Evolutionary conservation across 176 grass and related monocot genomes (phyloP).

Genomic region (Hordeum marinum): DNA sequence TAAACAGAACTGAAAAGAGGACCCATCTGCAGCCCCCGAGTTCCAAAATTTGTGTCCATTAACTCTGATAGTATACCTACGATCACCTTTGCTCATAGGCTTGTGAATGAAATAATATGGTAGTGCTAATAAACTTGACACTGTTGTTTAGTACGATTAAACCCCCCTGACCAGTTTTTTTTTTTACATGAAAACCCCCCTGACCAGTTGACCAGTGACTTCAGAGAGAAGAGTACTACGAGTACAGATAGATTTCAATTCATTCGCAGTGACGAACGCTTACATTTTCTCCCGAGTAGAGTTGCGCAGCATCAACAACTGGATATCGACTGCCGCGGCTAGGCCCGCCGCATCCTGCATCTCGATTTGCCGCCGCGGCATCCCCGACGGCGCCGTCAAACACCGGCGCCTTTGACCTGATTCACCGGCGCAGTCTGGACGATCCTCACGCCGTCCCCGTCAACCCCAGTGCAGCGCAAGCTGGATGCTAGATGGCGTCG

Average conservation of each 20-base stretch:
- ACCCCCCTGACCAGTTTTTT: too few relatives aligned
- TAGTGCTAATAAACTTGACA: not conserved
- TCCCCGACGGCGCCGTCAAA: not conserved
- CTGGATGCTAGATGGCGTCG: too few relatives aligned
- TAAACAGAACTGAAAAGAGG: not conserved
- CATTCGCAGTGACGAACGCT: conserved; percentile 11
- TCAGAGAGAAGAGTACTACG: too few relatives aligned
- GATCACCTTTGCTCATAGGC: not conserved
- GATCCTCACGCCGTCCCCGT: not conserved
- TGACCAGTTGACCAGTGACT: not conserved
- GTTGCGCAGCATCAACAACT: conserved; percentile 30
- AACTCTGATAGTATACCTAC: not conserved
- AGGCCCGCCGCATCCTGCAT: conserved; percentile 29
- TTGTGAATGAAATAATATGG: not conserved
- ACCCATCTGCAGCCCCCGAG: not conserved
- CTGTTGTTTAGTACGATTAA: not conserved
- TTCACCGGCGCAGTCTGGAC: conserved; percentile 21
- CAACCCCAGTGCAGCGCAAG: too few relatives aligned
- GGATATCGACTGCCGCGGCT: not conserved
- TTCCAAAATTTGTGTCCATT: not conserved
- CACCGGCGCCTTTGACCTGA: conserved; percentile 9
- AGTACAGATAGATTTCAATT: too few relatives aligned
- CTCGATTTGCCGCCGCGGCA: conserved; percentile 27
- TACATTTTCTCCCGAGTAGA: conserved; percentile 54
- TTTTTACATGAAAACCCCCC: too few relatives aligned